Conservation (phyloP, 2,329 filamentous ascomycete genomes). For the Colletotrichum gigasporum region DNA sequence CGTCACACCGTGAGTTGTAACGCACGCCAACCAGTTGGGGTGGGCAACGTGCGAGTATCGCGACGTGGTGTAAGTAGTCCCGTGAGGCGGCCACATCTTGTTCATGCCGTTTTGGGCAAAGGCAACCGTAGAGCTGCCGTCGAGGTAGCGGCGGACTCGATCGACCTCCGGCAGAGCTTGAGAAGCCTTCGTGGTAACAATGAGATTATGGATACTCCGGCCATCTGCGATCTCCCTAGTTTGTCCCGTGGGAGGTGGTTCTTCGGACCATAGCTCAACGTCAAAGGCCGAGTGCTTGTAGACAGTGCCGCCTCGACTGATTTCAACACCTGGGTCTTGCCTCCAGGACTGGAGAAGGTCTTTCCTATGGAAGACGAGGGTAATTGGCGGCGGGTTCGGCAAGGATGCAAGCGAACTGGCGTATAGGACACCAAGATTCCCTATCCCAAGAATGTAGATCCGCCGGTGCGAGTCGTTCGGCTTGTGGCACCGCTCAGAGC, state of each 20-base stretch:
- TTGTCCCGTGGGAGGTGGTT: slow-evolving; percentile 46
- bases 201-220: slow-evolving; percentile 71
- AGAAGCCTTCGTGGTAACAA: slow-evolving; percentile 81
- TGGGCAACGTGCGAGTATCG: slow-evolving; percentile 46
- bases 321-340: slow-evolving; percentile 52
- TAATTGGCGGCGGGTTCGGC: slow-evolving; percentile 73
- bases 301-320: slow-evolving; percentile 45
- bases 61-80: slow-evolving; percentile 50
- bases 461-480: slow-evolving; percentile 43
- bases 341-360: slow-evolving; percentile 60
- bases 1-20: slow-evolving; percentile 66
- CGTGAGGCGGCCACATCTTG: slow-evolving; percentile 64
- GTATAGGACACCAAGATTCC: slow-evolving; percentile 83
- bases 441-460: slow-evolving; percentile 82
- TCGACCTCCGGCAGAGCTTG: slow-evolving; percentile 70
- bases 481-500: not conserved
- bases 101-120: slow-evolving; percentile 93
- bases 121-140: slow-evolving; percentile 74
- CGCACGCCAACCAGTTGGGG: slow-evolving; percentile 79
- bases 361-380: slow-evolving; percentile 78
- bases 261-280: slow-evolving; percentile 65
- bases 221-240: slow-evolving; percentile 51
- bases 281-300: slow-evolving; percentile 51
- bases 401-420: slow-evolving; percentile 75
- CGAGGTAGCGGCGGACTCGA: slow-evolving; percentile 68